Percentiles rank a stretch among this genome's conserved stretches.
phyloP scores from a whole-genome alignment of 768 basidiomycete genomes.

The Filobasidium floriforme region DNA sequence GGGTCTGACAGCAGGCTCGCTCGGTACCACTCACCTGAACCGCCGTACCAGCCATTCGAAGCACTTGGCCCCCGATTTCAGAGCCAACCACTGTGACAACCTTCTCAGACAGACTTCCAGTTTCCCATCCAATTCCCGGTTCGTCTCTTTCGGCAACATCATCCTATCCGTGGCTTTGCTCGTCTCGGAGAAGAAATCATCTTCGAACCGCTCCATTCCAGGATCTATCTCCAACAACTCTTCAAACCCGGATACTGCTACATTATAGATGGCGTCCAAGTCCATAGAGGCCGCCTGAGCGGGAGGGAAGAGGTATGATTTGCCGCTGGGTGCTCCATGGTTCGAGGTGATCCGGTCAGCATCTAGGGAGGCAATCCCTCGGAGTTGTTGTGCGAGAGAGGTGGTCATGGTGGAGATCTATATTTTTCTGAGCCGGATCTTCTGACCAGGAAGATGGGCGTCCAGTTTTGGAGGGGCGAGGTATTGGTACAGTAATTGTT shows the following conservation, averaged over 20 bases:
- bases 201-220: constrained; percentile 57
- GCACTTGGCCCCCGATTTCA: constrained; percentile 69
- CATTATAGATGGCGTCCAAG: constrained; percentile 72
- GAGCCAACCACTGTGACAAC: constrained; percentile 73
- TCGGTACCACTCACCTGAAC: constrained; percentile 63
- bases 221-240: constrained; percentile 62
- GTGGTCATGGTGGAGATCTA: constrained; percentile 46
- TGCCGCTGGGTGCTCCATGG: constrained; percentile 53
- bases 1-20: background rate
- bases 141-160: constrained; percentile 58
- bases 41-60: constrained; percentile 91
- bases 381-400: constrained; percentile 73
- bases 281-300: constrained; percentile 77
- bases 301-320: constrained; percentile 83
- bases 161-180: constrained; percentile 72
- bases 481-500: background rate
- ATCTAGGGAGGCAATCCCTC: constrained; percentile 71
- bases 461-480: background rate
- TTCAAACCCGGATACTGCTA: constrained; percentile 68
- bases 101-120: constrained; percentile 60
- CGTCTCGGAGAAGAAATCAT: constrained; percentile 67
- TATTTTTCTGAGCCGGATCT: background rate
- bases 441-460: background rate
- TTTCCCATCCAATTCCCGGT: constrained; percentile 56
- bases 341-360: constrained; percentile 56